Evolutionary conservation across 148 eudicot genomes (phyloP).

Genomic region (Rhododendron simsii): DNA sequence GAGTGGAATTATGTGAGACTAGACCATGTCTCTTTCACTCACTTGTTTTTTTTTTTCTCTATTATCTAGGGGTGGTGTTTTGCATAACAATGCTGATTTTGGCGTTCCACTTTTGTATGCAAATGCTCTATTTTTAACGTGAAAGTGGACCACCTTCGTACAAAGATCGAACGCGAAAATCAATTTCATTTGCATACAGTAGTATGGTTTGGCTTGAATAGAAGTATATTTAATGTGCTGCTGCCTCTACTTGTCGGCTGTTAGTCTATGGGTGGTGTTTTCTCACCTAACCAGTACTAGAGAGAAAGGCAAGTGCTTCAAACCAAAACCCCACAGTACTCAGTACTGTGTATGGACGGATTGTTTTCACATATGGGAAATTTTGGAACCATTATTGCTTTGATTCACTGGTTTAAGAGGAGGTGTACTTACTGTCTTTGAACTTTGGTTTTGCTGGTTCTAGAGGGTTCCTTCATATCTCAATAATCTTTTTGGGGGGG

Average conservation of each 20-base stretch:
- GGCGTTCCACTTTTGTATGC: too few relatives aligned
- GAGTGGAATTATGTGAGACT: neutral
- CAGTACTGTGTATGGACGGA: neutral
- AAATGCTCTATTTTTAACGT: too few relatives aligned
- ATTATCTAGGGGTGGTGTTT: neutral
- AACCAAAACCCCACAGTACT: too few relatives aligned
- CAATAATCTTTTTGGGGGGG: neutral
- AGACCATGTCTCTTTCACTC: neutral
- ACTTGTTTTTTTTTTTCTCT: neutral
- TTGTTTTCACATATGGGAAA: neutral
- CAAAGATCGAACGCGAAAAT: too few relatives aligned
- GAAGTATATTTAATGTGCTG: neutral
- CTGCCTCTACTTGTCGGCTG: neutral
- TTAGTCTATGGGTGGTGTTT: neutral
- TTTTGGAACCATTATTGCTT: neutral
- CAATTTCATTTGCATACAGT: neutral
- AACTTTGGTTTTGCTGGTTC: neutral
- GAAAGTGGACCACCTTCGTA: too few relatives aligned
- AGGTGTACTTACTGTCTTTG: neutral
- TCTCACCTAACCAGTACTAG: neutral
- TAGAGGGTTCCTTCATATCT: neutral
- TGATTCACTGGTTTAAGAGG: neutral
- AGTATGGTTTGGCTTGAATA: neutral
- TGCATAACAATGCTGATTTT: too few relatives aligned
- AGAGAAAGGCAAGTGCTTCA: neutral